Evolutionary conservation across 495 filamentous ascomycete species (phyloP).

Genomic region (Apiosordaria backusii): DNA sequence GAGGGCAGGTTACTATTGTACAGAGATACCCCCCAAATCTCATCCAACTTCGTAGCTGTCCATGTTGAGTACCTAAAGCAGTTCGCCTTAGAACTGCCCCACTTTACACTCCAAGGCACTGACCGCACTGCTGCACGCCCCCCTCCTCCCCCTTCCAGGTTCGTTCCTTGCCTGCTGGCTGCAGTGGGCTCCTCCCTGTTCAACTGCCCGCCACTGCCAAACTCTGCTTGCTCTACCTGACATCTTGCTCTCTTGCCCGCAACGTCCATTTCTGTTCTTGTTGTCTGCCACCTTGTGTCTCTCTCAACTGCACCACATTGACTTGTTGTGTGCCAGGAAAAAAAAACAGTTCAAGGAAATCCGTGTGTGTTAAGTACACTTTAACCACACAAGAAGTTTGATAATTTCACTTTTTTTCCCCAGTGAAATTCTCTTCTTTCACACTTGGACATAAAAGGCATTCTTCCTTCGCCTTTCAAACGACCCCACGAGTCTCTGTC

Average conservation of each 20-base stretch:
- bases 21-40: background rate
- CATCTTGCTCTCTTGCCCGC: background rate
- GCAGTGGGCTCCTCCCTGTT: background rate
- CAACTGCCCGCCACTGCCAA: background rate
- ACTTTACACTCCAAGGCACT: background rate
- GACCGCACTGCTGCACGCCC: background rate
- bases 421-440: background rate
- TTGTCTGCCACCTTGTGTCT: background rate
- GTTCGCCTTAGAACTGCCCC: no score
- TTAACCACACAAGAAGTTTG: no score
- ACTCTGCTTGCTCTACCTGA: background rate
- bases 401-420: background rate
- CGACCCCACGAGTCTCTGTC: no score
- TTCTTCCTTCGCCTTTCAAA: no score
- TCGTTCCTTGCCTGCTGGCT: no score
- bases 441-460: background rate
- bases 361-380: no score
- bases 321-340: background rate
- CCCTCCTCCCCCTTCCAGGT: no score
- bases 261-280: no score
- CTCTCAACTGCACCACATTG: background rate
- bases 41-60: background rate
- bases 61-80: no score
- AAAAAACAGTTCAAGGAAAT: no score
- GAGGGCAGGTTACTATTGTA: background rate